Conservation (phyloP, 2,329 filamentous ascomycete genomes). For the Zasmidium angulare region DNA sequence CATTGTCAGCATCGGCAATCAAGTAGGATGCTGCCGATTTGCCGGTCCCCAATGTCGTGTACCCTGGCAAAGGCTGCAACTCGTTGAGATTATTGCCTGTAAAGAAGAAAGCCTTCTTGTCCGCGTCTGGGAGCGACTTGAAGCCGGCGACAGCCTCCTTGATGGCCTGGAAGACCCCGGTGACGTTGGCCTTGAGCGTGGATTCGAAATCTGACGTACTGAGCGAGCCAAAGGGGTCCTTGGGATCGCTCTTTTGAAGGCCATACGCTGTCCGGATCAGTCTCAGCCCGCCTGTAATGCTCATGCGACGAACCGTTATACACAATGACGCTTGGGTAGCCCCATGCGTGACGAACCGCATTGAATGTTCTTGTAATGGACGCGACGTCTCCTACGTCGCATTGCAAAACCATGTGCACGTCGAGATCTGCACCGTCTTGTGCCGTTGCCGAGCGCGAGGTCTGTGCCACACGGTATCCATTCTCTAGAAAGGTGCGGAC, state of each 20-base stretch:
- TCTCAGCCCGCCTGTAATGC: not conserved
- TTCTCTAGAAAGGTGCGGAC: conserved; percentile 41
- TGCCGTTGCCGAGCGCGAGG: conserved; percentile 38
- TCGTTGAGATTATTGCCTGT: not conserved
- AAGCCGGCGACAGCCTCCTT: not conserved
- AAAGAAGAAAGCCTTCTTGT: not conserved
- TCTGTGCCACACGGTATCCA: conserved; percentile 47
- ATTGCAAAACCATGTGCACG: conserved; percentile 16
- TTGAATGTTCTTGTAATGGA: conserved; percentile 40
- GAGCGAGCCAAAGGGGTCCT: not conserved
- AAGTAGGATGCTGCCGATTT: not conserved
- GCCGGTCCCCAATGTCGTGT: not conserved
- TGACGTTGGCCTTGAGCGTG: not conserved
- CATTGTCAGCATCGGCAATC: not conserved
- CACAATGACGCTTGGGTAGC: conserved; percentile 46
- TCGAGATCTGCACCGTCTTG: conserved; percentile 12
- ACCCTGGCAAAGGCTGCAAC: not conserved
- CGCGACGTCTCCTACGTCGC: conserved; percentile 39
- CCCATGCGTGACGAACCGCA: conserved; percentile 38
- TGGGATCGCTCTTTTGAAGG: not conserved
- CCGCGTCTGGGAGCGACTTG: not conserved
- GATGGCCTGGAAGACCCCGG: not conserved
- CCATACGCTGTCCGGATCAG: not conserved
- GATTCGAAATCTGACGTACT: not conserved
- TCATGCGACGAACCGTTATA: conserved; percentile 38